A percentile compares a stretch with the other conserved stretches of the same genome.
phyloP scores from a whole-genome alignment of 2,329 filamentous ascomycete genomes.

The Clonostachys rhizophaga region DNA sequence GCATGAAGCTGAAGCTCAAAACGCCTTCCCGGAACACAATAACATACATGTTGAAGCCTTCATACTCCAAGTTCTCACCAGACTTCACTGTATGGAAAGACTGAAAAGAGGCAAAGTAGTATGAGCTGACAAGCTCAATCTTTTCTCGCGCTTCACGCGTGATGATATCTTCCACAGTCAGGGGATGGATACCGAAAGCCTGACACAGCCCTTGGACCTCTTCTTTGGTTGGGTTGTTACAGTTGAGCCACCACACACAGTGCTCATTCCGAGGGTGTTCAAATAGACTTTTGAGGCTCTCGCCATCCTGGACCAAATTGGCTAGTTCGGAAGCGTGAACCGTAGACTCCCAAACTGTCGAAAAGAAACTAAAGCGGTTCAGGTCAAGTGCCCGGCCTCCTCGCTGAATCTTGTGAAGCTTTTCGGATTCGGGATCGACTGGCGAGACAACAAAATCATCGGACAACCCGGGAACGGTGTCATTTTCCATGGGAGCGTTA shows the following conservation, averaged over 20 bases:
- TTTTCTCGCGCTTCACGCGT: constrained; percentile 96
- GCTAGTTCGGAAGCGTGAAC: constrained; percentile 88
- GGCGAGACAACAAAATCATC: no score
- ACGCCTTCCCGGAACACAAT: constrained; percentile 95
- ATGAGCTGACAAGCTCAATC: constrained; percentile 94
- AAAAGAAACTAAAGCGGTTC: constrained; percentile 95
- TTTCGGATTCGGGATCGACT: constrained; percentile 3
- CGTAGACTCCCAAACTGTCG: constrained; percentile 87
- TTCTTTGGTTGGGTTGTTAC: constrained; percentile 83
- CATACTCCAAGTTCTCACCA: constrained; percentile 75
- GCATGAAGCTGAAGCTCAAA: constrained; percentile 87
- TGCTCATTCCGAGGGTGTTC: constrained; percentile 59
- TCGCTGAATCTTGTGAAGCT: constrained; percentile 31
- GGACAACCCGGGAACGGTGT: no score
- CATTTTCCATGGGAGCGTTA: constrained; percentile 19
- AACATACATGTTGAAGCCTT: constrained; percentile 94
- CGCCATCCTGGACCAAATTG: constrained; percentile 82
- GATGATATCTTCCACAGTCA: constrained; percentile 94
- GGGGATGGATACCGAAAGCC: constrained; percentile 90
- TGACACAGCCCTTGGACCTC: constrained; percentile 86
- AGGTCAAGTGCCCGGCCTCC: constrained; percentile 55
- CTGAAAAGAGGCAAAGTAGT: constrained; percentile 97
- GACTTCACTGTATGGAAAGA: constrained; percentile 82
- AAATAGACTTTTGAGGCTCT: constrained; percentile 86
- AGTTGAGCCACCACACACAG: constrained; percentile 98